Base-by-base conservation (phyloP, 257 asterid species). In the Leptodermis oblonga region DNA sequence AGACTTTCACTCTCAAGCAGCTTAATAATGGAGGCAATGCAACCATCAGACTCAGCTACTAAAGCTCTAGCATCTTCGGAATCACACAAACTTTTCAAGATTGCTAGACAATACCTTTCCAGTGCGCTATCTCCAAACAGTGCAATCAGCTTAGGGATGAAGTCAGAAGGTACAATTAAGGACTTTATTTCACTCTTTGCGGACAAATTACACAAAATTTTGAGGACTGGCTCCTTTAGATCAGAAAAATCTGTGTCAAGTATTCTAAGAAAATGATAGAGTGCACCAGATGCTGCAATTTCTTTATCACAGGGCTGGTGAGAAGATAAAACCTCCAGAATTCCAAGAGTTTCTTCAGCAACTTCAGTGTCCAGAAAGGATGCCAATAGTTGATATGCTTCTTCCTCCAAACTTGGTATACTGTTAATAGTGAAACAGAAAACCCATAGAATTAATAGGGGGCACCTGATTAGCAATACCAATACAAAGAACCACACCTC, bases 31-130 rank as follows among this genome's bases (percentile, higher is more conserved):
- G 90, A 82, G 54, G 86, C 73, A 42, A 93, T 71, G 65, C 95
- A 87, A 20, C 96, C 97, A 14, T 84, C 87, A 8, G 84, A 85
- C 73, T 86, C 86, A 11, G 89, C 89, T 22, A 91, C 60, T 28
- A 64, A 75, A 62, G 60, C 62, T 72, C 86, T 78, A 37, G 83
- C 83, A 42, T 72, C 88, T 73, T 72, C 80, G 7, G 30, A 73
- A 41, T 72, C 67, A 8, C 86, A 79, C 71, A 88, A 17, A 42
- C 83, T 87, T 46, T 81, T 82, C 84, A 93, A 48, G 70, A 91
- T 86, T 73, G 77, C 52, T 26, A 84, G 60, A 71, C 88, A 82
- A 65, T 76, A 70, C 66, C 81, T 67, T 11, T 88, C 81, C 11
- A 86, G 71, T 6, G 23, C 30, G 23, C 52, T 36, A 43, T 86